A percentile compares a stretch with the other conserved stretches of the same genome.
Conservation (phyloP, 2,329 filamentous ascomycete genomes). For the Chlorencoelia australis region DNA sequence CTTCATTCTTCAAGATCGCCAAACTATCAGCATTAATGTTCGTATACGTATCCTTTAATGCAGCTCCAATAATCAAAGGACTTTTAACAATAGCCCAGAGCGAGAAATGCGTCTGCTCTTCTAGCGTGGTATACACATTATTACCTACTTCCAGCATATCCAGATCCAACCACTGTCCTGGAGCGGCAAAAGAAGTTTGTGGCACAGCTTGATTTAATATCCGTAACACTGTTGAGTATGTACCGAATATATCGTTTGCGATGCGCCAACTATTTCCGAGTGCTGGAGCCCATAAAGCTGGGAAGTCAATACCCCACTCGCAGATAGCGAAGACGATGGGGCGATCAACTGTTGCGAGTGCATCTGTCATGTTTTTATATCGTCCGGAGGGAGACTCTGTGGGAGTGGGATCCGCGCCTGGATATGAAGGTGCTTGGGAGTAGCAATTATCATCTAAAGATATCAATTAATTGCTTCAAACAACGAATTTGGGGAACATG, state of each 20-base stretch:
- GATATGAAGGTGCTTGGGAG: slow-evolving; percentile 27
- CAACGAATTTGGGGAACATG: slow-evolving; percentile 4
- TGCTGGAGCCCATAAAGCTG: slow-evolving; percentile 30
- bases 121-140: slow-evolving; percentile 26
- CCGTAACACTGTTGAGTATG: slow-evolving; percentile 30
- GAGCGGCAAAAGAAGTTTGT: slow-evolving; percentile 28
- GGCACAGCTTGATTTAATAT: slow-evolving; percentile 34
- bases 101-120: slow-evolving; percentile 34
- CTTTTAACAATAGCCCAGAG: slow-evolving; percentile 33
- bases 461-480: slow-evolving; percentile 8
- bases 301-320: slow-evolving; percentile 34
- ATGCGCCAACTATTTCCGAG: slow-evolving; percentile 33
- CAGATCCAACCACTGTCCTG: slow-evolving; percentile 33
- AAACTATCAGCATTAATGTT: slow-evolving; percentile 12
- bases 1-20: slow-evolving; percentile 14
- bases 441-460: slow-evolving; percentile 29
- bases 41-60: slow-evolving; percentile 16
- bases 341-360: slow-evolving; percentile 21
- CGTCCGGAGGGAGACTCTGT: slow-evolving; percentile 25
- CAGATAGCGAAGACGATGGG: slow-evolving; percentile 32
- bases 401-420: slow-evolving; percentile 28
- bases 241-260: slow-evolving; percentile 32
- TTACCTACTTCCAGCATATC: slow-evolving; percentile 35
- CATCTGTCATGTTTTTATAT: slow-evolving; percentile 29
- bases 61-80: slow-evolving; percentile 20